These are phyloP conservation scores for Bolboschoenus planiculmis DNA, from an alignment of 176 grass and related monocot genomes.

Conservation along the genomic window DNA sequence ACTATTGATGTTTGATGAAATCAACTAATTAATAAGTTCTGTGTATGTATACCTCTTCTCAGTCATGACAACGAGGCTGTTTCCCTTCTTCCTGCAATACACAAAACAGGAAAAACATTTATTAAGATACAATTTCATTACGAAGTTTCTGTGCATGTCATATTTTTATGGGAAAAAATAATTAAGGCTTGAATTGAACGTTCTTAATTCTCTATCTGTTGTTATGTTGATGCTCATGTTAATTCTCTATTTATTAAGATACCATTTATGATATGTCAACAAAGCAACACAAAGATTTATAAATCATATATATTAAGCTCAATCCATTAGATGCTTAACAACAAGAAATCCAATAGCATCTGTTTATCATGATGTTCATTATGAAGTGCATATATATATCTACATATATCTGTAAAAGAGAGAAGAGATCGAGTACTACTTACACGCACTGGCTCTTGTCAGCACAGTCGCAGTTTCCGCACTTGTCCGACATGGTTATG, in stretches of 20 bases:
- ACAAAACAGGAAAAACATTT: not conserved
- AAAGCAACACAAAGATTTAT: not conserved
- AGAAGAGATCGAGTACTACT: not conserved
- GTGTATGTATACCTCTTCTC: slow-evolving; percentile 56
- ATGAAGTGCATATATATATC: not conserved
- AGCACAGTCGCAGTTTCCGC: slow-evolving; percentile 91
- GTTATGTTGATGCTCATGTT: not conserved
- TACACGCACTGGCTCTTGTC: slow-evolving; percentile 74
- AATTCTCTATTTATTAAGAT: too few species aligned
- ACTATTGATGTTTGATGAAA: not conserved
- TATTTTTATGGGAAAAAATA: not conserved
- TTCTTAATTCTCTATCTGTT: not conserved
- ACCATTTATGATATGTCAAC: too few species aligned
- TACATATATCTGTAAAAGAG: not conserved
- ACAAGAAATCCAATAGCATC: not conserved
- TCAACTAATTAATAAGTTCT: not conserved
- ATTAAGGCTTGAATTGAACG: not conserved
- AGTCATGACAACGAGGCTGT: slow-evolving; percentile 44
- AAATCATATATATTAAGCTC: not conserved
- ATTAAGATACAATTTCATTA: not conserved
- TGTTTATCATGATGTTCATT: not conserved
- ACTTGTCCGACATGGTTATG: slow-evolving; percentile 55
- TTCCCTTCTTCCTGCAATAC: slow-evolving; percentile 60
- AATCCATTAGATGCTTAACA: not conserved
- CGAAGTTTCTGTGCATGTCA: not conserved